These are phyloP conservation scores for Amylocarpus encephaloides DNA, from an alignment of 2,329 filamentous ascomycete species.

Conservation along the genomic window DNA sequence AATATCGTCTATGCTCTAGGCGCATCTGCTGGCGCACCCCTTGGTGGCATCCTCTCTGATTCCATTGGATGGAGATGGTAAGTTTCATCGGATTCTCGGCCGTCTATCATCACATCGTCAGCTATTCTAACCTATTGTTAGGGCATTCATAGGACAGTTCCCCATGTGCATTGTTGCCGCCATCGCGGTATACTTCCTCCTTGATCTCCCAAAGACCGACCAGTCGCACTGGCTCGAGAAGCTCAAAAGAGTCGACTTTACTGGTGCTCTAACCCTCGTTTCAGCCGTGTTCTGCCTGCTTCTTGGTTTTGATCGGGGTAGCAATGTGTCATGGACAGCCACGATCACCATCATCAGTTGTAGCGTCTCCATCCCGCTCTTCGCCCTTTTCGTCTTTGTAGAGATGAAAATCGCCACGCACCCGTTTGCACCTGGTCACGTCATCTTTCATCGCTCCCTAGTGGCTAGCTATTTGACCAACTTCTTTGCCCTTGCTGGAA, in stretches of 20 bases:
- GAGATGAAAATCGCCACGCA: constrained; percentile 62
- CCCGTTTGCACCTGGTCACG: constrained; percentile 68
- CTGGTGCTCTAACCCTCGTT: constrained; percentile 62
- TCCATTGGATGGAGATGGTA: constrained; percentile 70
- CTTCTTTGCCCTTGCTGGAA: constrained; percentile 61
- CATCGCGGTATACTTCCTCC: constrained; percentile 52
- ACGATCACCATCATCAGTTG: constrained; percentile 53
- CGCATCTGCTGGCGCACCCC: constrained; percentile 60
- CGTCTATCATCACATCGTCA: constrained; percentile 4
- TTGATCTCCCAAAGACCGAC: constrained; percentile 54
- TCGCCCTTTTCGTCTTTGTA: constrained; percentile 60
- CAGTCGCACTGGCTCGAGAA: constrained; percentile 59
- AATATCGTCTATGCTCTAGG: constrained; percentile 67
- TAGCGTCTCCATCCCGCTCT: constrained; percentile 49
- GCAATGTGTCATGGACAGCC: constrained; percentile 62
- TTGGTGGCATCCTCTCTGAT: constrained; percentile 68
- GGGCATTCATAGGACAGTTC: constrained; percentile 65
- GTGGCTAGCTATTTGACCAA: constrained; percentile 65
- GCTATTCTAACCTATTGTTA: constrained; percentile 25
- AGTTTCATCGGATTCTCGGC: constrained; percentile 16
- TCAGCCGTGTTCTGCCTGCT: constrained; percentile 37
- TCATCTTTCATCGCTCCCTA: constrained; percentile 62
- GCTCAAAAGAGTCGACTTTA: constrained; percentile 63
- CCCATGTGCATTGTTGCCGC: constrained; percentile 63
- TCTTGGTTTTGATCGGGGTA: constrained; percentile 65